Base-by-base conservation (phyloP, 1,139 yeast genomes). In the Protomyces pachydermus region DNA sequence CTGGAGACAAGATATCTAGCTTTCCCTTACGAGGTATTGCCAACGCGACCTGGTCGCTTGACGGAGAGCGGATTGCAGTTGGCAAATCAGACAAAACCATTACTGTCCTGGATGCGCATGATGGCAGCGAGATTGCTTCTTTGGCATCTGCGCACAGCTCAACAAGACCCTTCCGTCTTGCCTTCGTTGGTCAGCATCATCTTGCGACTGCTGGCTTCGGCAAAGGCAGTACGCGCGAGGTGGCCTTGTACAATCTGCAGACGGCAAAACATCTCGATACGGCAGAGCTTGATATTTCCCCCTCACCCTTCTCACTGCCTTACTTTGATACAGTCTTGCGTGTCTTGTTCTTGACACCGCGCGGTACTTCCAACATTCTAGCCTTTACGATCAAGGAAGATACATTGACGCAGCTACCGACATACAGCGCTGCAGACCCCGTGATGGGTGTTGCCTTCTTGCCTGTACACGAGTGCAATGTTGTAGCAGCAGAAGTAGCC, bases 161-260 rank as follows among this genome's bases (percentile, higher is more conserved):
- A 14, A 58, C 62, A 4, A 18, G 62, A 28, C 62, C 62, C 25
- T 58, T 58, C 62, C 37, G 62, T 12, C 42, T 58, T 18, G 28
- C 34, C 5, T 60, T 65, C 28, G 66, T 65, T 1, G 57, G 88
- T 71, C 79, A 88, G 57, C 88, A 91, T 72, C 82, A 97, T 71
- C 77, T 93, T 42, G 87, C 87, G 64, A 91, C 98, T 42, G 91
- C 98, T n/a, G 99, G 99, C 1, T 93, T 93, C 74, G 90, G 96
- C 51, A 84, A 88, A 73, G 81, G 88, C 71, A 88, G 96, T 54
- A 98, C 91, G 74, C 91, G 99, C 75, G 98, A 93, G 77, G 80
- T 91, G 68, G 98, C 95, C 69, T 80, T 93, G 66, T 93, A 98
- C 98, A 91, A 93, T 72, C 80, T 90, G 38, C 39, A 14, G n/a